Evolutionary conservation across 2,329 filamentous ascomycete species (phyloP).

Genomic region (Fusarium ramigenum): DNA sequence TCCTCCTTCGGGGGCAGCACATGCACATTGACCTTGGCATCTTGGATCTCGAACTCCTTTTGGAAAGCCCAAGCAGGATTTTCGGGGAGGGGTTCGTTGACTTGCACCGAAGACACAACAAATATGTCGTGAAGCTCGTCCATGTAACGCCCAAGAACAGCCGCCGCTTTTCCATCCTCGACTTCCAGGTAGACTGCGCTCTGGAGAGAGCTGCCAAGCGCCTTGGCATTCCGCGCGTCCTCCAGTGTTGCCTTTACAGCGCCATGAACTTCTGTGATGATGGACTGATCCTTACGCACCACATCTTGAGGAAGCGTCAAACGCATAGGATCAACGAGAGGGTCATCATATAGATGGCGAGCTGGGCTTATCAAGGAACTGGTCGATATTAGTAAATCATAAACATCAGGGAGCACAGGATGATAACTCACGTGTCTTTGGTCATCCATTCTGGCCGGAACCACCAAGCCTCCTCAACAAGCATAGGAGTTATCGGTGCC

Average conservation of each 20-base stretch:
- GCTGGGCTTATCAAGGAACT: conserved; percentile 52
- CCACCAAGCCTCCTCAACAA: conserved; percentile 90
- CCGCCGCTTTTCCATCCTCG: conserved; percentile 48
- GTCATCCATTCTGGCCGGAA: conserved; percentile 74
- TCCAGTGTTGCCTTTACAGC: conserved; percentile 83
- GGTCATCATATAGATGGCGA: conserved; percentile 57
- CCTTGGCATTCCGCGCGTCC: conserved; percentile 73
- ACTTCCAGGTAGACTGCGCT: conserved; percentile 71
- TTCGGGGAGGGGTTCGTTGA: conserved; percentile 51
- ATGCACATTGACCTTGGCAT: conserved; percentile 50
- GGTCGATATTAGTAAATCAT: conserved; percentile 24
- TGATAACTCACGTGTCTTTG: conserved; percentile 52
- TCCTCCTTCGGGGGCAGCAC: conserved; percentile 60
- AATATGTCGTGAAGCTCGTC: conserved; percentile 71
- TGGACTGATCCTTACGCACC: conserved; percentile 55
- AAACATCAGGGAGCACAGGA: background rate
- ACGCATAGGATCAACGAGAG: conserved; percentile 53
- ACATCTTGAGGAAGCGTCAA: conserved; percentile 51
- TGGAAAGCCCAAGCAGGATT: conserved; percentile 53
- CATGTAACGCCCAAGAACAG: conserved; percentile 51
- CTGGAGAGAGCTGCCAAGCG: conserved; percentile 83
- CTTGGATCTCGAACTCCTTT: conserved; percentile 55
- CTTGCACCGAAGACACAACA: conserved; percentile 71
- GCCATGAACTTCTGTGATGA: conserved; percentile 65
- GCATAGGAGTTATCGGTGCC: conserved; percentile 79